Conservation (phyloP, 345 rosid genomes). For the Murraya paniculata region DNA sequence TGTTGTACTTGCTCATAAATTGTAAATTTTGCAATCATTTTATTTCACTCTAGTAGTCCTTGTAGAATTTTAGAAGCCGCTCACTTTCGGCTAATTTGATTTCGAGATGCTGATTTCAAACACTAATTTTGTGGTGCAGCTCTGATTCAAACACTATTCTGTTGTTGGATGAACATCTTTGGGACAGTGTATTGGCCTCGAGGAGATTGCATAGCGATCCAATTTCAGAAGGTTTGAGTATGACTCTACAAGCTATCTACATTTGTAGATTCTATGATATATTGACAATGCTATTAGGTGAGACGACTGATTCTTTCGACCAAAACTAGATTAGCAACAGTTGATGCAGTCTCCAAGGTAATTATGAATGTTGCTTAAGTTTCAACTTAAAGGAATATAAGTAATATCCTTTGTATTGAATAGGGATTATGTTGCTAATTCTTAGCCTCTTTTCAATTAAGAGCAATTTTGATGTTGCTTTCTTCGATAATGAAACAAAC, state of each 20-base stretch:
- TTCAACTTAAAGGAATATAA: background rate
- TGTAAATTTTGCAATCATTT: too few species aligned
- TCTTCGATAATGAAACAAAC: slow-evolving; percentile 75
- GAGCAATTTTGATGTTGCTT: slow-evolving; percentile 35
- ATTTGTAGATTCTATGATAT: slow-evolving; percentile 64
- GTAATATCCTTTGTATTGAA: background rate
- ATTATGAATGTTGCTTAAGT: background rate
- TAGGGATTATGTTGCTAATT: too few species aligned
- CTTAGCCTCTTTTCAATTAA: background rate
- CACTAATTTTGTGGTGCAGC: background rate
- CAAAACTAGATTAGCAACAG: slow-evolving; percentile 44
- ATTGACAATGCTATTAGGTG: slow-evolving; percentile 75
- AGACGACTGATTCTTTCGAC: slow-evolving; percentile 57
- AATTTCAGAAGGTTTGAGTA: slow-evolving; percentile 22
- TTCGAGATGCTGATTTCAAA: background rate
- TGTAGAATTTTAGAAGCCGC: background rate
- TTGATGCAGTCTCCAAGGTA: slow-evolving; percentile 57
- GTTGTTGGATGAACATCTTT: background rate
- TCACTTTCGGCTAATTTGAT: background rate
- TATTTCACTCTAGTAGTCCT: too few species aligned
- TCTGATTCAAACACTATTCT: background rate
- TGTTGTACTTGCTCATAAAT: too few species aligned
- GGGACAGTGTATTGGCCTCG: slow-evolving; percentile 22
- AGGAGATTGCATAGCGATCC: slow-evolving; percentile 20
- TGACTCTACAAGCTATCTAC: slow-evolving; percentile 59